These are phyloP conservation scores for Colletotrichum truncatum DNA, from an alignment of 2,329 filamentous ascomycete species.

Conservation along the genomic window DNA sequence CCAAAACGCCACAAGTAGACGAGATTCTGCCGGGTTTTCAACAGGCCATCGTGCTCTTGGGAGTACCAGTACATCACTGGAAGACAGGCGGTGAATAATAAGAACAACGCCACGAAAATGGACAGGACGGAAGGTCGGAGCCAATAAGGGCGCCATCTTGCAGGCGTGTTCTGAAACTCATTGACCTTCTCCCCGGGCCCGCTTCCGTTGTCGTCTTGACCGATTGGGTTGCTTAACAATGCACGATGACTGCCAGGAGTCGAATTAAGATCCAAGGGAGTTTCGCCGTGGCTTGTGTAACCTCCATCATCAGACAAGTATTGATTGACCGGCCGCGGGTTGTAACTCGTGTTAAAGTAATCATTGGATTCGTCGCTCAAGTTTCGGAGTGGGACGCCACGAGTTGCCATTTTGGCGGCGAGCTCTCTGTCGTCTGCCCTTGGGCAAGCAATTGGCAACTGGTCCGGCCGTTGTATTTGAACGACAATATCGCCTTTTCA, in stretches of 20 bases:
- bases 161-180: not conserved
- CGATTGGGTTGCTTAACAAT: not conserved
- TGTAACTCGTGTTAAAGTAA: not conserved
- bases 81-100: not conserved
- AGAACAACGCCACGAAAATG: not conserved
- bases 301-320: not conserved
- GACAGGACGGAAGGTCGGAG: not conserved
- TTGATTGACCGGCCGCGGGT: not conserved
- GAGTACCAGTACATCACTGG: slow-evolving; percentile 2
- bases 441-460: too few relatives aligned
- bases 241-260: not conserved
- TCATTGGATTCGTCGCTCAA: not conserved
- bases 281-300: not conserved
- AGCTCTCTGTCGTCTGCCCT: too few relatives aligned
- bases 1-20: slow-evolving; percentile 17
- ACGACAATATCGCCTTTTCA: too few relatives aligned
- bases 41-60: not conserved
- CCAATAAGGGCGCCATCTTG: not conserved
- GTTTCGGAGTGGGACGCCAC: not conserved
- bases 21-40: not conserved
- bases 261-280: not conserved
- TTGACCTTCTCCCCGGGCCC: not conserved
- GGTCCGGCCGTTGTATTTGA: too few relatives aligned
- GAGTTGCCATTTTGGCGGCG: not conserved
- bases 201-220: not conserved